Evolutionary conservation across 148 eudicot species (phyloP), one percentile per base, ranked within the genome.

Genomic region (Pharnaceum exiguum): DNA sequence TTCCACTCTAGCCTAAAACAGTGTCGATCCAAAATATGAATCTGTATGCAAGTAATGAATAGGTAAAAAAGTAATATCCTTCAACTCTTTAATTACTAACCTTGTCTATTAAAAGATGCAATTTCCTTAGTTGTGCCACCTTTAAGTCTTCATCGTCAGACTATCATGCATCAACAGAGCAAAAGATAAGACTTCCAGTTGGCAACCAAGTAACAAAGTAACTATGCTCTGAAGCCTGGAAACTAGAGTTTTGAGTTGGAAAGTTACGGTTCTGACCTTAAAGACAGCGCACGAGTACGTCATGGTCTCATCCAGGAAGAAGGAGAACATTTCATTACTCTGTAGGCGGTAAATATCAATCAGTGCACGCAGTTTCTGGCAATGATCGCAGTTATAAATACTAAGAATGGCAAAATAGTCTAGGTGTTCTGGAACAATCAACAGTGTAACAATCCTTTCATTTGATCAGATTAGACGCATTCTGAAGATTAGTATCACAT

Each of bases 231-330:
- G 38, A 5, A 35, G 24, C 15, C 7, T 47, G 28, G 38, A 32
- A 24, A n/a, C n/a, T n/a, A n/a, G n/a, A n/a, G n/a, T n/a, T n/a
- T n/a, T n/a, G n/a, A n/a, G n/a, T n/a, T n/a, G n/a, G n/a, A n/a
- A n/a, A n/a, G n/a, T n/a, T n/a, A n/a, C n/a, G n/a, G 46, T 33
- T n/a, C 60, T 62, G 38, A 77, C 86, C 86, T 81, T 82, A 36
- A 82, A 82, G 35, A 78, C 87, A n/a, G n/a, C n/a, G n/a, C n/a
- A n/a, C n/a, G n/a, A n/a, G n/a, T n/a, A n/a, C n/a, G n/a, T n/a
- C n/a, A 82, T 82, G 49, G 87, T 79, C 32, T 82, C 83, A 45
- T 79, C 83, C 76, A 82, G 52, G 68, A 78, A 82, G 29, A 82
- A 72, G 38, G 78, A 58, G 54, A 82, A 82, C n/a, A 82, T 67